Percentiles rank a stretch among this genome's conserved stretches.
phyloP scores from a whole-genome alignment of 1,284 basidiomycete genomes.

The Golubevia sp. region DNA sequence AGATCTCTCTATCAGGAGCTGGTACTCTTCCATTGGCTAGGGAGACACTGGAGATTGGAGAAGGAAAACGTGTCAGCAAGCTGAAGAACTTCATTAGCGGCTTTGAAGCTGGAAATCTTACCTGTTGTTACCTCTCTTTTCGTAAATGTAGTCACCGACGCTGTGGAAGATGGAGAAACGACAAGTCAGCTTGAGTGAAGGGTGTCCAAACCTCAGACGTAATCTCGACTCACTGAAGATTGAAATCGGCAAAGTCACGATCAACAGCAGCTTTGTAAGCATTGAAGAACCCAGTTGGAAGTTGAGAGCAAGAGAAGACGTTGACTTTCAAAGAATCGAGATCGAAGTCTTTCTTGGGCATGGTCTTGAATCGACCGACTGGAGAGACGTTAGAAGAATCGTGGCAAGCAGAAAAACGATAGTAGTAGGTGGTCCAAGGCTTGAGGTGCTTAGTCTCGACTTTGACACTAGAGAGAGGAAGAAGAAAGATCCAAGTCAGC shows the following conservation, averaged over 20 bases:
- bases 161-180: too few relatives aligned
- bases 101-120: neutral
- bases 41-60: conserved; percentile 24
- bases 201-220: too few relatives aligned
- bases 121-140: conserved; percentile 3
- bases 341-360: conserved; percentile 28
- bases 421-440: conserved; percentile 34
- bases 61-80: too few relatives aligned
- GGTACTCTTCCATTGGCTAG: conserved; percentile 28
- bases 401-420: conserved; percentile 38
- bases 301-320: conserved; percentile 43
- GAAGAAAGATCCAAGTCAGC: too few relatives aligned
- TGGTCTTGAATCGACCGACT: conserved; percentile 29
- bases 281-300: conserved; percentile 38
- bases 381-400: conserved; percentile 26
- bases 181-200: too few relatives aligned
- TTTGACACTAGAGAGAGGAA: conserved; percentile 14
- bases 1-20: conserved; percentile 29
- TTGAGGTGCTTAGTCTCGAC: conserved; percentile 28
- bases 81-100: conserved; percentile 21
- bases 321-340: conserved; percentile 30
- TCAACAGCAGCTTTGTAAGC: conserved; percentile 28
- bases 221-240: too few relatives aligned
- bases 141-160: conserved; percentile 46
- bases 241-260: conserved; percentile 26